Evolutionary conservation across 139 green algal genomes (phyloP).

Genomic region (Coelastrella sp.): DNA sequence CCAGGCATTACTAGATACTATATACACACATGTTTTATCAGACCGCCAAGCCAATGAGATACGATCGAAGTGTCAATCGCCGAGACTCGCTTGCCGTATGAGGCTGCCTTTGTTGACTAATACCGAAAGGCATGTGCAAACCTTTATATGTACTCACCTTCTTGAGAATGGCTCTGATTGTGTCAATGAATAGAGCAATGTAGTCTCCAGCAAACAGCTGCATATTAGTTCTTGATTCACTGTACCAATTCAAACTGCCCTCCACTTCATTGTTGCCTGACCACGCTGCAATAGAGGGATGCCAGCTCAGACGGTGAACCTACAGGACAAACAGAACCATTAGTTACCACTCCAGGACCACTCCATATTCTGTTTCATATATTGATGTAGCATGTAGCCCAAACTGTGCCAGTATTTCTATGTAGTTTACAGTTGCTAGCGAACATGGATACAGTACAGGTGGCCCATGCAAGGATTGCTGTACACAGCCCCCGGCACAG

Average conservation of each 20-base stretch:
- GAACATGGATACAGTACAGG: no score
- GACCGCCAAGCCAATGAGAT: background rate
- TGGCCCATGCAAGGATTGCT: no score
- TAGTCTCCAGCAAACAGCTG: conserved; percentile 73
- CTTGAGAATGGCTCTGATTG: conserved; percentile 52
- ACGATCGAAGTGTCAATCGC: background rate
- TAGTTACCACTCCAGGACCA: no score
- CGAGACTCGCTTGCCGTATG: background rate
- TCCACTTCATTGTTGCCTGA: conserved; percentile 79
- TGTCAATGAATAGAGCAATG: conserved; percentile 68
- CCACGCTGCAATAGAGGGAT: conserved; percentile 76
- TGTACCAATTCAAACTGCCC: conserved; percentile 37
- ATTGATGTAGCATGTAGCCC: no score
- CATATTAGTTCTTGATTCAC: conserved; percentile 51
- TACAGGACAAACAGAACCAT: background rate
- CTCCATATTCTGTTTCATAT: no score
- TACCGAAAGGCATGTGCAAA: no score
- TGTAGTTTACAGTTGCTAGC: no score
- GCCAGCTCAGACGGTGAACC: conserved; percentile 37
- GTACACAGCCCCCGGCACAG: no score
- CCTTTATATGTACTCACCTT: conserved; percentile 5
- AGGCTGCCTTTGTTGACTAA: no score
- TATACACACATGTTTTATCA: no score
- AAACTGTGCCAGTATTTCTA: no score
- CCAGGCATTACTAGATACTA: no score